These are phyloP conservation scores for Leptosphaerulina australis DNA, from an alignment of 2,329 filamentous ascomycete genomes.

Conservation along the genomic window DNA sequence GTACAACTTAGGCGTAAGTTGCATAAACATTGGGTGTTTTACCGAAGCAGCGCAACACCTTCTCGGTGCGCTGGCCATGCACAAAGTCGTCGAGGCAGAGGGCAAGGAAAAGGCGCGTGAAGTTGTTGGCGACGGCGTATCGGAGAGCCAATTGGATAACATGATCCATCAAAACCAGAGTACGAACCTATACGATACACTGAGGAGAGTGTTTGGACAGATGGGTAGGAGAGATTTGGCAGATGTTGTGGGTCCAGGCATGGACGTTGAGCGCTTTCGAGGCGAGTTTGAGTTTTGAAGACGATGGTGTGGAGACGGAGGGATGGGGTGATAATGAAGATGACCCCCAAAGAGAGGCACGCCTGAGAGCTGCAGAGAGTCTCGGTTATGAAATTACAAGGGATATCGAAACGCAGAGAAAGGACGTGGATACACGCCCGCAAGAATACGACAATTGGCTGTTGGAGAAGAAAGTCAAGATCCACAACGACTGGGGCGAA, in stretches of 20 bases:
- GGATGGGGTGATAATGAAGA: conserved; percentile 4
- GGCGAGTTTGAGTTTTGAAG: conserved; percentile 86
- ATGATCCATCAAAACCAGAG: conserved; percentile 96
- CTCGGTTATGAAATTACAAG: background rate
- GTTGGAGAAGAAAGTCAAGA: conserved; percentile 22
- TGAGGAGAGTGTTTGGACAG: conserved; percentile 92
- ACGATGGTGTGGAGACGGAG: conserved; percentile 5
- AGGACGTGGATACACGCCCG: background rate
- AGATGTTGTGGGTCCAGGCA: conserved; percentile 84
- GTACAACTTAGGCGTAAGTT: conserved; percentile 95
- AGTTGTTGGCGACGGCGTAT: conserved; percentile 66
- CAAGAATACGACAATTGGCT: conserved; percentile 26
- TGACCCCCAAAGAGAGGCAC: background rate
- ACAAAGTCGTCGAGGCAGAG: conserved; percentile 87
- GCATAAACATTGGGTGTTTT: conserved; percentile 97
- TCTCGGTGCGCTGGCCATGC: conserved; percentile 90
- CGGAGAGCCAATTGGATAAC: conserved; percentile 77
- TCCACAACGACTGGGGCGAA: conserved; percentile 17
- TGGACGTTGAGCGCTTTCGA: conserved; percentile 88
- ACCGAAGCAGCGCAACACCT: conserved; percentile 92
- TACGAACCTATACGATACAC: conserved; percentile 94
- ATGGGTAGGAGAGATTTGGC: conserved; percentile 90
- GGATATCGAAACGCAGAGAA: background rate
- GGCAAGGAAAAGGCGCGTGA: conserved; percentile 83
- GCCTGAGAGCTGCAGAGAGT: background rate